Evolutionary conservation across 345 rosid species (phyloP), one percentile per base, ranked within the genome.

Genomic region (Passiflora organensis): DNA sequence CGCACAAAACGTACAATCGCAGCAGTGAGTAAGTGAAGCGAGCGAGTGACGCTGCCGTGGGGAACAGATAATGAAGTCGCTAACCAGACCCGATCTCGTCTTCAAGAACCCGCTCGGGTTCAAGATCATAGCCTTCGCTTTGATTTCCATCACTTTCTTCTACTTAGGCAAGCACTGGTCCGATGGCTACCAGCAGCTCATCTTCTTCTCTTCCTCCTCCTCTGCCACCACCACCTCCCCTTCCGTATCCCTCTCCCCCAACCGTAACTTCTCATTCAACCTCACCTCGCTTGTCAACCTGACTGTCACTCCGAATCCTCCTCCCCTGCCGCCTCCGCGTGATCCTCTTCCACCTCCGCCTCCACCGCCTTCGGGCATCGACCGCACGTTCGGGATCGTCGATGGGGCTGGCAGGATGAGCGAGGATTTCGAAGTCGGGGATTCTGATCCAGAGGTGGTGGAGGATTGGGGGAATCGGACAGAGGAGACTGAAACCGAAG

Each of bases 151-250:
- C 52, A 66, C 79, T 38, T 93, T 80, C 77, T 93, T 93, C 76
- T 87, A 81, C 85, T 43, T 86, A 49, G 99, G 97, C 48, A 85
- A 82, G 67, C 86, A 83, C 73, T 93, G 86, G 89, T 84, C 95
- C 52, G 18, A 49, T 24, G 84, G 76, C 41, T 67, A 70, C 63
- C 85, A 71, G 28, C 91, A 82, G 55, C 89, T 86, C 72, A 21
- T 89, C 48, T 89, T 93, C 85, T 89, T 79, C 83, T 63, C 96
- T 38, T 37, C 34, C 34, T 28, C 34, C 34, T 28, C 34, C 34
- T 28, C 34, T 8, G 3, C 34, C 34, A 8, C 34, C 34, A 2
- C 34, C 34, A 2, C 34, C 8, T 28, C 34, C 53, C 56, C 23
- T 4, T 64, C 78, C 2, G 78, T 89, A 43, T 64, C 80, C 3